Base-by-base conservation (phyloP, 1,284 basidiomycete species). In the Tylopilus sp. region DNA sequence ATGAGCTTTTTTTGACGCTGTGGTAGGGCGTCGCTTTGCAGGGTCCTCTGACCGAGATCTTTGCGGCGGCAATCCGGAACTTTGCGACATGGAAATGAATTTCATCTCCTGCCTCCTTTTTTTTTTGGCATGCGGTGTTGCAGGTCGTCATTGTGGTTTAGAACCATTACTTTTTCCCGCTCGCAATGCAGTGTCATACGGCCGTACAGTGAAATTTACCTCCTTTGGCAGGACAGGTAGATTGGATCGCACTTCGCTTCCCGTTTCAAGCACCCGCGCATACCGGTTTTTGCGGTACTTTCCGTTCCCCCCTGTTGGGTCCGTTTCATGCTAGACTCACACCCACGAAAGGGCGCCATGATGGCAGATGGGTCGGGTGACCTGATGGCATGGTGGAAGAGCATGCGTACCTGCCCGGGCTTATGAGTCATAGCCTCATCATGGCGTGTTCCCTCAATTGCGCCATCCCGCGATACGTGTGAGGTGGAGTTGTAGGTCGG, bases 251-350 rank as follows among this genome's bases (percentile, higher is more conserved):
- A 34, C 5, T 33, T 24, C 34, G 30, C 33, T 36, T 33, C 36
- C 38, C 20, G 36, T 50, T 52, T 44, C 41, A 31, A 37, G 36
- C 20, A 12, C 24, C 34, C 30, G 37, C 17, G 14, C 30, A 11
- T 26, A n/a, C 15, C 39, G 36, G 37, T 41, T 38, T 26, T 26
- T 33, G 34, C 37, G 42, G 51, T 43, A 29, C 28, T 36, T 41
- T 38, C 55, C 40, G 37, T 38, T 33, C 28, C 21, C 15, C 28
- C 18, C 6, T 17, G 29, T 15, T 34, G 36, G 40, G 21, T 38
- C 20, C 28, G 36, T 60, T 60, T 57, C 58, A 44, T 31, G 7
- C 18, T 3, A 6, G 37, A 38, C 42, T 37, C 58, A 48, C 31
- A 43, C 36, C 7, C 24, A 24, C 24, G 24, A 24, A 4, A 36